These are phyloP conservation scores for Vigna nakashimae DNA, from an alignment of 306 rosid genomes.

Conservation along the genomic window DNA sequence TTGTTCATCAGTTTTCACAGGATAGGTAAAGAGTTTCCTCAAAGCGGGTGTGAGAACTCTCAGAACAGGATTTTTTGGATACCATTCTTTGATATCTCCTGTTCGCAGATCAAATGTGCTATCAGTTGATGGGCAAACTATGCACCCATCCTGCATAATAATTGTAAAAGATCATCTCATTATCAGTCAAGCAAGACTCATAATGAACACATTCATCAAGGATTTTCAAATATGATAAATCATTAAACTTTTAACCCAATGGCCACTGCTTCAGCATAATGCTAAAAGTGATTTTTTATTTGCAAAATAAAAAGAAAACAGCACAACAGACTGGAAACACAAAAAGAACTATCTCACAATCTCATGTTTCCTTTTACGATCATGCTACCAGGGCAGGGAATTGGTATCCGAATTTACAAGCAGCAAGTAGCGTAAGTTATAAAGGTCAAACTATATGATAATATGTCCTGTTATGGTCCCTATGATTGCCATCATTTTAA, in stretches of 20 bases:
- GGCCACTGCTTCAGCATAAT: not conserved
- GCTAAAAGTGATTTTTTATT: not conserved
- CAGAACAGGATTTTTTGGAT: slow-evolving; percentile 92
- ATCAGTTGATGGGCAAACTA: slow-evolving; percentile 95
- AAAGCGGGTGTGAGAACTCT: slow-evolving; percentile 83
- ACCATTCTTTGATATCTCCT: slow-evolving; percentile 86
- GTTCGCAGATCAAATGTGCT: slow-evolving; percentile 87
- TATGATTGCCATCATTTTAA: not conserved
- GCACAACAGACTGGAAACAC: not conserved
- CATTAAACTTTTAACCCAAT: slow-evolving; percentile 4
- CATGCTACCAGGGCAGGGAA: not conserved
- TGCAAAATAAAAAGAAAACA: not conserved
- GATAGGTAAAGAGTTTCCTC: slow-evolving; percentile 71
- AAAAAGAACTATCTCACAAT: not conserved
- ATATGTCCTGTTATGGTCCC: not conserved
- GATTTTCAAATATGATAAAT: not conserved
- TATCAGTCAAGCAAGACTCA: not conserved
- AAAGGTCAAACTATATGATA: not conserved
- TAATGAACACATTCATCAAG: not conserved
- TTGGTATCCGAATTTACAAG: not conserved
- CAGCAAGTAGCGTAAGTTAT: not conserved
- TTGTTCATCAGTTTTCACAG: slow-evolving; percentile 80
- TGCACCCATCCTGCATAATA: slow-evolving; percentile 78
- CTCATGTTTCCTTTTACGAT: not conserved
- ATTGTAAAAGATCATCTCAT: slow-evolving; percentile 14